Conservation (phyloP, 2,329 filamentous ascomycete species). For the Zalaria obscura region DNA sequence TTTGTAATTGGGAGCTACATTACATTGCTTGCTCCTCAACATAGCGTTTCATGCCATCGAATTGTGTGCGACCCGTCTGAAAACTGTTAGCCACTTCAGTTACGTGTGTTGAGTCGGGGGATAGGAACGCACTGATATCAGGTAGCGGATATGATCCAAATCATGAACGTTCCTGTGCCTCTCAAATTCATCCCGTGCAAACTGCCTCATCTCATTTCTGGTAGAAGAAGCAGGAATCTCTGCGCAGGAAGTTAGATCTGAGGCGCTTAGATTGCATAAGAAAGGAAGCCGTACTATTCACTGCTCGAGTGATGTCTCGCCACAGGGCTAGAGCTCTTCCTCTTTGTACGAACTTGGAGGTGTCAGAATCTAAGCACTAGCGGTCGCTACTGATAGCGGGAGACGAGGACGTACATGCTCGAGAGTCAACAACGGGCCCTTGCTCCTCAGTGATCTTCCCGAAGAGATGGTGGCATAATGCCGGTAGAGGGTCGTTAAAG, state of each 20-base stretch:
- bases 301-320: slow-evolving; percentile 32
- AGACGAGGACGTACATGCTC: slow-evolving; percentile 16
- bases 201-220: slow-evolving; percentile 30
- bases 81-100: background rate
- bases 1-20: background rate
- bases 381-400: background rate
- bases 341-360: slow-evolving; percentile 32
- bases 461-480: slow-evolving; percentile 16
- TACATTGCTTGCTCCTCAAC: slow-evolving; percentile 19
- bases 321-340: slow-evolving; percentile 32
- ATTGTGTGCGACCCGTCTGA: slow-evolving; percentile 34
- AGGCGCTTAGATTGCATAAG: background rate
- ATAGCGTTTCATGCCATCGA: slow-evolving; percentile 33
- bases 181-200: slow-evolving; percentile 35
- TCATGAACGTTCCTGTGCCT: slow-evolving; percentile 31
- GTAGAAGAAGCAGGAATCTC: slow-evolving; percentile 21
- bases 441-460: slow-evolving; percentile 15
- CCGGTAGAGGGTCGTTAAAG: slow-evolving; percentile 2
- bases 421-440: slow-evolving; percentile 17
- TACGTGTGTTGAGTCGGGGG: too few species aligned
- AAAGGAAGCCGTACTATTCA: slow-evolving; percentile 13
- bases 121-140: slow-evolving; percentile 31
- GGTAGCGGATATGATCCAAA: slow-evolving; percentile 32
- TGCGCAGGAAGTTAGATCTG: slow-evolving; percentile 6
- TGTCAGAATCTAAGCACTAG: slow-evolving; percentile 1